Evolutionary conservation across 73 alveolate species (phyloP).

Genomic region (Blepharisma stoltei): DNA sequence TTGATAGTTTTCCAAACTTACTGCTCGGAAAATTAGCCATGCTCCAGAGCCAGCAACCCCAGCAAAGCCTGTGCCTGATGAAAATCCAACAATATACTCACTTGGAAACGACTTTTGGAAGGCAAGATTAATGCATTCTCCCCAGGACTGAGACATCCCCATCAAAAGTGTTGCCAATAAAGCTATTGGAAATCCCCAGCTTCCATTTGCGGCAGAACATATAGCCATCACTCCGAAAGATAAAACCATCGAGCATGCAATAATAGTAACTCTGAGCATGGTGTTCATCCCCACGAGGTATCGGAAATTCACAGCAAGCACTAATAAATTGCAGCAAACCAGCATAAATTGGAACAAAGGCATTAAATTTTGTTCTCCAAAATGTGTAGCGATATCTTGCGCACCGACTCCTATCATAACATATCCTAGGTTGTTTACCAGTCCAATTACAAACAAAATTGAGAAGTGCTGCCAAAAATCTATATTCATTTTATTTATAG

Average conservation of each 20-base stretch:
- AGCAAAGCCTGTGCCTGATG: conserved; percentile 86
- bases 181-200: conserved; percentile 45
- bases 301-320: conserved; percentile 11
- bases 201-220: background rate
- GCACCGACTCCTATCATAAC: conserved; percentile 58
- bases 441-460: conserved; percentile 42
- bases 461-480: conserved; percentile 22
- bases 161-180: conserved; percentile 42
- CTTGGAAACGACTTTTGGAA: conserved; percentile 55
- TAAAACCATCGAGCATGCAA: conserved; percentile 16
- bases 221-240: conserved; percentile 24
- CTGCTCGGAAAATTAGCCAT: conserved; percentile 48
- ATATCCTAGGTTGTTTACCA: conserved; percentile 56
- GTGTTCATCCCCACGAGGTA: conserved; percentile 6
- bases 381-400: conserved; percentile 41
- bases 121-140: conserved; percentile 55
- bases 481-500: too few species aligned
- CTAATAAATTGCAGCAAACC: background rate
- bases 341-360: conserved; percentile 44
- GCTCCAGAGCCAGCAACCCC: conserved; percentile 83
- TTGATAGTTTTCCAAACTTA: conserved; percentile 45
- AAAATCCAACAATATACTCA: conserved; percentile 45
- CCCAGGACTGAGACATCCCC: conserved; percentile 45
- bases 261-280: background rate
- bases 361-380: conserved; percentile 47